A percentile compares a stretch with the other conserved stretches of the same genome.
phyloP scores from a whole-genome alignment of 768 basidiomycete species.

The Lanmaoa rubissima region DNA sequence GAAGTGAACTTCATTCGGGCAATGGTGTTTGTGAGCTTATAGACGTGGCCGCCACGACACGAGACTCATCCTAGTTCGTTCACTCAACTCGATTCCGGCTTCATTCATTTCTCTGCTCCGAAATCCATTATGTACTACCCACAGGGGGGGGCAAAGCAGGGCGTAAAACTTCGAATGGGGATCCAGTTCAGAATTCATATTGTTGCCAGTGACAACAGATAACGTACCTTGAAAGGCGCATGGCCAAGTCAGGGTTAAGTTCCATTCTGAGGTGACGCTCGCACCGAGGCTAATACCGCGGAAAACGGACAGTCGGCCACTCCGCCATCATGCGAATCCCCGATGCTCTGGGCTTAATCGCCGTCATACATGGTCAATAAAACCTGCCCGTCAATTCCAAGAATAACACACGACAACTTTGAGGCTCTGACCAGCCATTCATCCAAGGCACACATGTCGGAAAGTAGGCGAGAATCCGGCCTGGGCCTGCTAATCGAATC shows the following conservation, averaged over 20 bases:
- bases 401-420: slow-evolving; percentile 8
- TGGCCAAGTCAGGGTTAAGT: slow-evolving; percentile 3
- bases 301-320: slow-evolving; percentile 5
- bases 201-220: slow-evolving; percentile 26
- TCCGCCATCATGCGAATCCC: slow-evolving; percentile 25
- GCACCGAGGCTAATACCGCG: slow-evolving; percentile 16
- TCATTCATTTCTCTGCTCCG: slow-evolving; percentile 15
- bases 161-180: slow-evolving; percentile 9
- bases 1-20: slow-evolving; percentile 23
- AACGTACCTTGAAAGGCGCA: slow-evolving; percentile 15
- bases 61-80: slow-evolving; percentile 16
- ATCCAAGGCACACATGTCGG: background rate
- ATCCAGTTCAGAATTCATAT: slow-evolving; percentile 27
- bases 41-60: slow-evolving; percentile 14
- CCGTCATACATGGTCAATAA: slow-evolving; percentile 16
- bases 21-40: slow-evolving; percentile 12
- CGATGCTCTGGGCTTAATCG: slow-evolving; percentile 19
- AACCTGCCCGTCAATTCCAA: slow-evolving; percentile 3
- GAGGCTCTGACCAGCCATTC: slow-evolving; percentile 7
- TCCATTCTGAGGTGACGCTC: slow-evolving; percentile 5
- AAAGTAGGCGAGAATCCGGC: slow-evolving; percentile 11
- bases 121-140: background rate
- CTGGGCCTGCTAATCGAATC: background rate
- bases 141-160: slow-evolving; percentile 1
- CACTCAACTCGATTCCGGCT: slow-evolving; percentile 1